phyloP scores from a whole-genome alignment of 352 stramenopile genomes.

The Pythium aquatile region DNA sequence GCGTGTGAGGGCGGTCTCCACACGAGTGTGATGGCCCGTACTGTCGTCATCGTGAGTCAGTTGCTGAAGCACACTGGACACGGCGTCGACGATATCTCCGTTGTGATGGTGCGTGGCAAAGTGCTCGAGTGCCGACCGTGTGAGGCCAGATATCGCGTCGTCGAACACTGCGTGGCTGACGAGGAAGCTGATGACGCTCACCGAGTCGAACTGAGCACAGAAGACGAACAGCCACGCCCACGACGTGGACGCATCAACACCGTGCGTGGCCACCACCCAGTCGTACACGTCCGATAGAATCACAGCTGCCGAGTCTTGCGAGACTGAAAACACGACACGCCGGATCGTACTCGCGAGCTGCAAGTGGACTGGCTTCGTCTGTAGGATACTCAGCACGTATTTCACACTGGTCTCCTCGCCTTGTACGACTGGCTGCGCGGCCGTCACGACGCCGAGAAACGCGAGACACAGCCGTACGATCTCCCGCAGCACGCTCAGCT shows the following conservation, averaged over 20 bases:
- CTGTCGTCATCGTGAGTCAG: background rate
- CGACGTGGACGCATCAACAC: slow-evolving; percentile 1
- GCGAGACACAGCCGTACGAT: slow-evolving; percentile 43
- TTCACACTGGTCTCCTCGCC: slow-evolving; percentile 30
- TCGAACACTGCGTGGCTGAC: slow-evolving; percentile 33
- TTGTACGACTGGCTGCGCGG: slow-evolving; percentile 29
- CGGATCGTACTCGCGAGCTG: slow-evolving; percentile 42
- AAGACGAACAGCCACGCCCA: slow-evolving; percentile 46
- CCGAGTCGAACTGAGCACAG: slow-evolving; percentile 46
- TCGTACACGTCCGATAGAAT: slow-evolving; percentile 44
- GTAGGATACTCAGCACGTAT: slow-evolving; percentile 35
- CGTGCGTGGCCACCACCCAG: slow-evolving; percentile 29
- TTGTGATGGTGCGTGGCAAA: slow-evolving; percentile 33
- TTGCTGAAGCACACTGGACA: slow-evolving; percentile 42
- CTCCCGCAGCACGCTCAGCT: slow-evolving; percentile 33
- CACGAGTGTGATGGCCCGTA: background rate
- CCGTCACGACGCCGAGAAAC: slow-evolving; percentile 41
- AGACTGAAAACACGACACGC: slow-evolving; percentile 36
- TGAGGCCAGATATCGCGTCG: slow-evolving; percentile 4
- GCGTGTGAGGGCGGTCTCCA: background rate
- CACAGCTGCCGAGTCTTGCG: slow-evolving; percentile 22
- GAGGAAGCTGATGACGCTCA: slow-evolving; percentile 46
- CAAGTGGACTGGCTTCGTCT: slow-evolving; percentile 44
- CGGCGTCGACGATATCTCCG: slow-evolving; percentile 48
- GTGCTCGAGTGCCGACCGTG: slow-evolving; percentile 35